phyloP scores from a whole-genome alignment of 2,329 filamentous ascomycete genomes.

The Beauveria varroae region DNA sequence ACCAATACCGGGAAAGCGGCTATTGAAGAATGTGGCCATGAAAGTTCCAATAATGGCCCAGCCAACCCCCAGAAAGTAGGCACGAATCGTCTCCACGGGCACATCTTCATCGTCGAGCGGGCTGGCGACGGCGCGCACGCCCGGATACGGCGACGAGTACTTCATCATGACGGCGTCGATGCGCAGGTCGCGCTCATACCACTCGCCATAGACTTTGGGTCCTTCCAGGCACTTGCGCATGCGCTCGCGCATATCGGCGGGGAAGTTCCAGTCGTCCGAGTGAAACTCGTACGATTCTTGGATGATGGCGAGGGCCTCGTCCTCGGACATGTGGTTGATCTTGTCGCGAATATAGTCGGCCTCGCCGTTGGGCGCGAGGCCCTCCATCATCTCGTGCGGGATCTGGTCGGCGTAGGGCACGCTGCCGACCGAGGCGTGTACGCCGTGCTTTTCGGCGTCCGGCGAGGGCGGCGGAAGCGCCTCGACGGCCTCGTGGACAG shows the following conservation, averaged over 20 bases:
- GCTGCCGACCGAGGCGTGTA: neutral
- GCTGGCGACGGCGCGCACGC: constrained; percentile 32
- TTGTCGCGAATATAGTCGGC: constrained; percentile 33
- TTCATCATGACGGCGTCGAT: constrained; percentile 33
- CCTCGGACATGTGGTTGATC: constrained; percentile 35
- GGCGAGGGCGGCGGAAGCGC: neutral
- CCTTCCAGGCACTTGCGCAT: constrained; percentile 32
- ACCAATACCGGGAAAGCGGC: constrained; percentile 31
- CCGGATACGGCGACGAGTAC: constrained; percentile 35
- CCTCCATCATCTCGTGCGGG: constrained; percentile 30
- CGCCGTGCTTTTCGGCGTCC: constrained; percentile 6
- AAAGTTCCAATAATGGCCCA: constrained; percentile 33
- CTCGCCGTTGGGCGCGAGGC: constrained; percentile 35
- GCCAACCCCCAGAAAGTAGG: constrained; percentile 33
- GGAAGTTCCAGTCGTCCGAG: constrained; percentile 38
- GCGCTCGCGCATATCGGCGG: constrained; percentile 32
- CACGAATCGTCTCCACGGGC: constrained; percentile 33
- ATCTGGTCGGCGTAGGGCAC: constrained; percentile 28
- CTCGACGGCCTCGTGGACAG: constrained; percentile 4
- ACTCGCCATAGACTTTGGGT: constrained; percentile 31
- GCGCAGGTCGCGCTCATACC: constrained; percentile 33
- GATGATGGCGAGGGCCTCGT: constrained; percentile 33
- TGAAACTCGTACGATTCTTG: constrained; percentile 31
- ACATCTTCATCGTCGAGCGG: constrained; percentile 26
- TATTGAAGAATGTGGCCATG: constrained; percentile 34